phyloP scores from a whole-genome alignment of 208 protist genomes.

The Leishmania turanica region DNA sequence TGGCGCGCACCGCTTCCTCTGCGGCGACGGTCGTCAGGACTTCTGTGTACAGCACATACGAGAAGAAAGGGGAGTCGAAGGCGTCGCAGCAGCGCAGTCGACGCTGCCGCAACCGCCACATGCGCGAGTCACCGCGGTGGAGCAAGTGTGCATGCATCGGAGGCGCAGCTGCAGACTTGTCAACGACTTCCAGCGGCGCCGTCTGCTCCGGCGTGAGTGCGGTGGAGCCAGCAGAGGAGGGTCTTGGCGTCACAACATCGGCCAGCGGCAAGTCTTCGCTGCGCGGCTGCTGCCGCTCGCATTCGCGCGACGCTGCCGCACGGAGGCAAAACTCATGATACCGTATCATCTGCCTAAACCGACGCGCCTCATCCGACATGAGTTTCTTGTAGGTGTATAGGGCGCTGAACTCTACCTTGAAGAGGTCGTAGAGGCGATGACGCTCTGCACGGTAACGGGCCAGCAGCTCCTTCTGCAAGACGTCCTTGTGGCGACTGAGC shows the following conservation, averaged over 20 bases:
- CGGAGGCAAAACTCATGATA: slow-evolving; percentile 52
- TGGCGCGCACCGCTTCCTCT: slow-evolving; percentile 31
- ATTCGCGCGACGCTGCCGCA: slow-evolving; percentile 12
- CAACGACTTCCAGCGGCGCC: not conserved
- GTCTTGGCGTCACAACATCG: not conserved
- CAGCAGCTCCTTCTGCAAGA: slow-evolving; percentile 39
- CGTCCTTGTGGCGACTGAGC: slow-evolving; percentile 22
- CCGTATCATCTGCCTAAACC: slow-evolving; percentile 37
- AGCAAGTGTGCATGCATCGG: not conserved
- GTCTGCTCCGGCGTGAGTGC: not conserved
- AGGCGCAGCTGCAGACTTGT: not conserved
- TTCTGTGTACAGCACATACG: slow-evolving; percentile 42
- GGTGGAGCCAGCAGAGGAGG: not conserved
- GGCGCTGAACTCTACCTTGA: slow-evolving; percentile 29
- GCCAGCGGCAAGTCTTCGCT: not conserved
- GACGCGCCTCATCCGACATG: slow-evolving; percentile 40
- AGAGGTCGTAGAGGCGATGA: slow-evolving; percentile 15
- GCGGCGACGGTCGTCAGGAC: slow-evolving; percentile 22
- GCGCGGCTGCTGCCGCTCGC: not conserved
- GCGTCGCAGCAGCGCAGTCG: slow-evolving; percentile 32
- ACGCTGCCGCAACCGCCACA: slow-evolving; percentile 32
- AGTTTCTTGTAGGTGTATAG: slow-evolving; percentile 39
- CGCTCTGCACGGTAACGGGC: slow-evolving; percentile 26
- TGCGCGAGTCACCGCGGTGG: slow-evolving; percentile 3
- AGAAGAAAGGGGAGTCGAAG: slow-evolving; percentile 53